A percentile compares a stretch with the other conserved stretches of the same genome.
phyloP scores from a whole-genome alignment of 2,329 filamentous ascomycete genomes.

The Thelonectria rubi region DNA sequence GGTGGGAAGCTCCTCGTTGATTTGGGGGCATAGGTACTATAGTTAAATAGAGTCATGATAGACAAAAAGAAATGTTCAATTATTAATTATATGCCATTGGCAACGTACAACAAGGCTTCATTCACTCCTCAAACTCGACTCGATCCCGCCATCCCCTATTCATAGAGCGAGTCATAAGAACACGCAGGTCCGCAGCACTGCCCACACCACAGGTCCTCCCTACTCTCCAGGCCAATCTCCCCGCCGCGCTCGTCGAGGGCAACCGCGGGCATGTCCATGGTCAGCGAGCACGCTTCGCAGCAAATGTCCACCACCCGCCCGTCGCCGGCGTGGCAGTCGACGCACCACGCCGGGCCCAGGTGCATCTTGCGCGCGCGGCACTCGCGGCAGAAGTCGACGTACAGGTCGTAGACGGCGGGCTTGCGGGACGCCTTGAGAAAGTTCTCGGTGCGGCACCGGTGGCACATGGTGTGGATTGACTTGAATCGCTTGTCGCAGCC shows the following conservation, averaged over 20 bases:
- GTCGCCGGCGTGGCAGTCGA: constrained; percentile 15
- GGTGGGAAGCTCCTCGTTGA: constrained; percentile 74
- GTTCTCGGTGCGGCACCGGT: constrained; percentile 8
- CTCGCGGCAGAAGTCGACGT: constrained; percentile 2
- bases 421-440: neutral
- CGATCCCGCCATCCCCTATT: neutral
- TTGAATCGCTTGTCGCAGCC: constrained; percentile 9
- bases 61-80: neutral
- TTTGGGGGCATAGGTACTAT: constrained; percentile 11
- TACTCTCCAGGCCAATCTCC: constrained; percentile 27
- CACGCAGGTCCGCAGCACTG: constrained; percentile 25
- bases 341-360: constrained; percentile 35
- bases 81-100: neutral
- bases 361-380: constrained; percentile 30
- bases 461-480: constrained; percentile 4
- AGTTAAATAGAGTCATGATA: neutral
- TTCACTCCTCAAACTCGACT: no score
- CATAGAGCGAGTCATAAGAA: constrained; percentile 15
- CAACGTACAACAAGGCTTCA: no score
- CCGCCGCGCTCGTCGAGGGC: constrained; percentile 28
- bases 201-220: constrained; percentile 35
- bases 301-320: constrained; percentile 9
- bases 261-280: constrained; percentile 14
- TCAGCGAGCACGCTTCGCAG: constrained; percentile 25
- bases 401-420: constrained; percentile 7